Evolutionary conservation across 768 basidiomycete genomes (phyloP).

Genomic region (Rhodosporidiobolus odoratus): DNA sequence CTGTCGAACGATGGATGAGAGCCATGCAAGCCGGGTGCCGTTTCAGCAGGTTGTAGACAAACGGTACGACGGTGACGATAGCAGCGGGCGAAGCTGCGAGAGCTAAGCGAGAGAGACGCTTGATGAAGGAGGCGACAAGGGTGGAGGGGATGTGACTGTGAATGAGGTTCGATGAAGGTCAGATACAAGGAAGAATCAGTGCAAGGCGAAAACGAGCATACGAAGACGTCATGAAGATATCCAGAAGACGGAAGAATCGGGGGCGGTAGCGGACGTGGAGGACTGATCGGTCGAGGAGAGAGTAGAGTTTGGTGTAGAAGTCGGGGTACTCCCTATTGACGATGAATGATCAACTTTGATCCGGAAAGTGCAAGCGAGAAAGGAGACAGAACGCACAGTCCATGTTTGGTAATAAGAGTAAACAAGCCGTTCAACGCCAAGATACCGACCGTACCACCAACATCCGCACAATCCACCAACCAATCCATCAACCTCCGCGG

Average conservation of each 20-base stretch:
- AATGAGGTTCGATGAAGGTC: background rate
- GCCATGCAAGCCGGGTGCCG: slow-evolving; percentile 83
- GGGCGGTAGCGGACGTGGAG: slow-evolving; percentile 89
- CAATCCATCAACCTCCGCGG: slow-evolving; percentile 84
- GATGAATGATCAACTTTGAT: background rate
- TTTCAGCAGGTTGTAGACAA: slow-evolving; percentile 90
- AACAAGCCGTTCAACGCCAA: slow-evolving; percentile 87
- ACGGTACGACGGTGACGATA: slow-evolving; percentile 82
- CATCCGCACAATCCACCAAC: slow-evolving; percentile 75
- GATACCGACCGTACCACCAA: slow-evolving; percentile 74
- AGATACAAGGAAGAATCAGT: slow-evolving; percentile 1
- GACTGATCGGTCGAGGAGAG: slow-evolving; percentile 77
- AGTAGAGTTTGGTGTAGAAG: slow-evolving; percentile 87
- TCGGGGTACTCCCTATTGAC: slow-evolving; percentile 81
- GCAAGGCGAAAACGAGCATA: slow-evolving; percentile 52
- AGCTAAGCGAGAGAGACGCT: slow-evolving; percentile 77
- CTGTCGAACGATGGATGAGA: slow-evolving; percentile 69
- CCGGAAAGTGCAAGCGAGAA: background rate
- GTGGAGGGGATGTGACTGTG: slow-evolving; percentile 76
- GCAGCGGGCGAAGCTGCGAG: slow-evolving; percentile 82
- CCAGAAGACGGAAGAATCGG: slow-evolving; percentile 86
- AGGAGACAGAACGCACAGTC: slow-evolving; percentile 60
- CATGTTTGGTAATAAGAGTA: slow-evolving; percentile 83
- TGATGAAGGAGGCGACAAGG: slow-evolving; percentile 90
- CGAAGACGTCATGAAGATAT: slow-evolving; percentile 88